Conservation (phyloP, 2,329 filamentous ascomycete species). For the Alternaria tenuissima region DNA sequence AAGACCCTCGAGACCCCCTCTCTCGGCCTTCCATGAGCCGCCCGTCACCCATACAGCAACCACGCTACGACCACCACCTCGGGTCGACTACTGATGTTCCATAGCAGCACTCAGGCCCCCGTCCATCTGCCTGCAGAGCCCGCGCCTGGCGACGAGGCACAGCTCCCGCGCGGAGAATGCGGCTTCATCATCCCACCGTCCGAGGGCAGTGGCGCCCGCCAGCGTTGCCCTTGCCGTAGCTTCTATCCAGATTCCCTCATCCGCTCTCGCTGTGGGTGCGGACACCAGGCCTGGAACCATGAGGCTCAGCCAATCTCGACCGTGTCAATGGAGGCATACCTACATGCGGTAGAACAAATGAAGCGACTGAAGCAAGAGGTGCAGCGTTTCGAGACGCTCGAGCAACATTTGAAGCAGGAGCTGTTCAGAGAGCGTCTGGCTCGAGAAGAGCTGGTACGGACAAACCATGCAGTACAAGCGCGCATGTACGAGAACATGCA, state of each 20-base stretch:
- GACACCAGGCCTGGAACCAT: constrained; percentile 59
- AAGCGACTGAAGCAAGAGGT: constrained; percentile 46
- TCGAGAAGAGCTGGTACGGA: constrained; percentile 45
- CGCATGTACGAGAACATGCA: constrained; percentile 52
- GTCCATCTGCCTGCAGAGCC: constrained; percentile 43
- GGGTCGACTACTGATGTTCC: constrained; percentile 50
- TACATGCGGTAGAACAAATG: constrained; percentile 48
- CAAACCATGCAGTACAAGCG: constrained; percentile 45
- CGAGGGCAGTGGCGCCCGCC: constrained; percentile 33
- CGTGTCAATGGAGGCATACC: constrained; percentile 49
- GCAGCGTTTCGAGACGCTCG: constrained; percentile 43
- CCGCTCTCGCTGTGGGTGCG: constrained; percentile 56
- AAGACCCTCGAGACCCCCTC: constrained; percentile 13
- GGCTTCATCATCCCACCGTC: constrained; percentile 44
- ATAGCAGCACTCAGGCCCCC: constrained; percentile 42
- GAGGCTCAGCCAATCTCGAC: constrained; percentile 45
- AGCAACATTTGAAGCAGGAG: constrained; percentile 50
- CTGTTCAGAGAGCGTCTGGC: constrained; percentile 46
- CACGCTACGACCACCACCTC: constrained; percentile 34
- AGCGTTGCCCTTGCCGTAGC: constrained; percentile 56
- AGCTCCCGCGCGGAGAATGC: constrained; percentile 52
- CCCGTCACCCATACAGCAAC: constrained; percentile 30
- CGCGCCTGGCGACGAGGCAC: constrained; percentile 36
- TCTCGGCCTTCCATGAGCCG: constrained; percentile 46
- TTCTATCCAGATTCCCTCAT: constrained; percentile 52